Conservation (phyloP, 179 eudicot species). For the Silene vulgaris region DNA sequence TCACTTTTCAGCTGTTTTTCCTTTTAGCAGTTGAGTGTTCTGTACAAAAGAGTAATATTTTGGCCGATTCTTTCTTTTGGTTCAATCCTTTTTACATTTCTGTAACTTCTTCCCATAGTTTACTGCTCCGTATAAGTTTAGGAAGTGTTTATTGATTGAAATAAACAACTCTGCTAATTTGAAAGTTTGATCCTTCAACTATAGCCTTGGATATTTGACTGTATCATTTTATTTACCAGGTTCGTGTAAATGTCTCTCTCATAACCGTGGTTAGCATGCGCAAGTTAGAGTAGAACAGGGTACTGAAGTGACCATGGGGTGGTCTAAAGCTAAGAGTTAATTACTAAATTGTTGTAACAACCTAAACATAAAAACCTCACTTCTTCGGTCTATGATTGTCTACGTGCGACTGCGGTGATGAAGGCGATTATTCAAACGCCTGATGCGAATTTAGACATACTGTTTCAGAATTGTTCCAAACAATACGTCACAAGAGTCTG, state of each 20-base stretch:
- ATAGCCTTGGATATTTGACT: background rate
- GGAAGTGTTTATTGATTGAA: background rate
- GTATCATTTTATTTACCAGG: background rate
- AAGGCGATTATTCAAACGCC: background rate
- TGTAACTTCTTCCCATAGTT: constrained; percentile 15
- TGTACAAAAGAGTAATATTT: constrained; percentile 12
- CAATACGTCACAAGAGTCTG: too few species aligned
- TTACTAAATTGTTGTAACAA: background rate
- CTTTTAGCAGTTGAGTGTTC: constrained; percentile 2
- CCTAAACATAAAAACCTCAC: background rate
- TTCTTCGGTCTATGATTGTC: too few species aligned
- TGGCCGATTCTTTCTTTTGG: constrained; percentile 2
- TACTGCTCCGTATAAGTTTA: background rate
- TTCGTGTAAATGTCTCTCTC: background rate
- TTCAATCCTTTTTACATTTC: constrained; percentile 9
- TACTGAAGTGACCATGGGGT: too few species aligned
- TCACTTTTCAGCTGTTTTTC: background rate
- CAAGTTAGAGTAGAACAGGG: background rate
- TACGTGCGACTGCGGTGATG: too few species aligned
- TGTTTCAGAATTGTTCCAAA: too few species aligned
- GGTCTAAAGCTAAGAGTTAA: too few species aligned
- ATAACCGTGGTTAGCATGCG: background rate
- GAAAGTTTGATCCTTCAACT: background rate
- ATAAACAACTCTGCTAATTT: background rate
- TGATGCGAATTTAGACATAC: too few species aligned